Base-by-base conservation (phyloP, 352 stramenopile genomes). In the Globisporangium orthogonon region DNA sequence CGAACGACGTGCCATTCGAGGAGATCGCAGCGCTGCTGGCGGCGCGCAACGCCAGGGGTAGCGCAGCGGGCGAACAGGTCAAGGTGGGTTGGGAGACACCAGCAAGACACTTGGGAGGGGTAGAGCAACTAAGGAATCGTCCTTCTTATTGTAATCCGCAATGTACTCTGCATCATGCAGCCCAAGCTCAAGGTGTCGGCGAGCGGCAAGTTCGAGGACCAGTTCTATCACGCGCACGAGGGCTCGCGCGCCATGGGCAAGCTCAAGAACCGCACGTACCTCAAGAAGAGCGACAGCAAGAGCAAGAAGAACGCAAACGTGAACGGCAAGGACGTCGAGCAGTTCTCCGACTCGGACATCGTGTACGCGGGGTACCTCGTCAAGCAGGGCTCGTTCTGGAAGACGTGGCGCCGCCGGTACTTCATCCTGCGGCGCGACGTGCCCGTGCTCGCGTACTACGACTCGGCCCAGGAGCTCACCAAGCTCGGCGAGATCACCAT, bases 311-410 rank as follows among this genome's bases (percentile, higher is more conserved):
- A 67, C 28, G 71, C 86, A 48, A 82, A 89, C 53, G 81, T 86
- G 56, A 91, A 83, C 39, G 74, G 75, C 44, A 84, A 84, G 29
- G 81, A 91, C 47, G 78, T 89, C 30, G 85, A 95, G 54, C 82
- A 91, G 66, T 95, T 95, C 60, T 92, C 81, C 11, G 81, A 92
- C 54, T 74, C 85, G 9, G 83, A 95, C 50, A 93, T 95, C 47
- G 71, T 91, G 43, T 87, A 74, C 28, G 74, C 71, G 18, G 85
- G 85, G 6, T 91, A 91, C 54, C 63, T 95, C 37, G 71, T 91
- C 48, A 95, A 95, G 58, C 81, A 90, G 40, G 85, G 85, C 17
- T 95, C 85, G 33, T 95, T 93, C 70, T 95, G 85, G 85, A 91
- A 91, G 62, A 90, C 78, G 6, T 95, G 85, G 85, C 70, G 77